Evolutionary conservation across 352 stramenopile genomes (phyloP), one percentile per base, ranked within the genome.

Genomic region (Peronosclerospora sorghi): DNA sequence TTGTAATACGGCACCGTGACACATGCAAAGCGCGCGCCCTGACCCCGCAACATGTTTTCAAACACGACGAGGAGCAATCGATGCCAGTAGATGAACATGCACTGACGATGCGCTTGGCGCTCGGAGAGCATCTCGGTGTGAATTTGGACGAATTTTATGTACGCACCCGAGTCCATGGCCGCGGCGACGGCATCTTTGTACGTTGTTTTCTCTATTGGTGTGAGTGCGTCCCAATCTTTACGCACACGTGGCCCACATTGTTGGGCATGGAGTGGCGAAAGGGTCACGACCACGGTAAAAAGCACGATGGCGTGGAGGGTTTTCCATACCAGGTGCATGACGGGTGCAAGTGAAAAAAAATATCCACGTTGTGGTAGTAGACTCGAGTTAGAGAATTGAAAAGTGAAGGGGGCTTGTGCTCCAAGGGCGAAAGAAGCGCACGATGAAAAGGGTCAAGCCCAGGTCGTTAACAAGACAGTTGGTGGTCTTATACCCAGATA

Each of bases 31-130:
- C 62, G 27, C 0, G 47, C 9, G 5, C 62, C 69, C 41, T 83
- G 66, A 1, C 42, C 61, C 30, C 77, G 80, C 4, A 92, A 56
- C 74, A 92, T 88, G 57, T 89, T 92, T 48, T 92, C 79, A 45
- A 81, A 92, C 1, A 48, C 71, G 0, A 70, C 26, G 1, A 92
- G 59, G 13, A 88, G 62, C 7, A 72, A 41, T 7, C 76, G 72
- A 43, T 89, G 76, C 79, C 79, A 92, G 56, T 83, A 86, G 37
- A 85, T 63, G 56, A 88, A 89, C 68, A 87, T 85, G 40, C 74
- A 86, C 56, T 73, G 60, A 14, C 59, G 45, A 34, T 83, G 65
- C 6, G 68, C 71, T 21, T 78, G 49, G 32, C 47, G 56, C 29
- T 75, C 58, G 5, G 68, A 78, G 37, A 60, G 52, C 58, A 71